A percentile compares a stretch with the other conserved stretches of the same genome.
phyloP scores from a whole-genome alignment of 164 flowering plant species.

The Vitis amurensis region DNA sequence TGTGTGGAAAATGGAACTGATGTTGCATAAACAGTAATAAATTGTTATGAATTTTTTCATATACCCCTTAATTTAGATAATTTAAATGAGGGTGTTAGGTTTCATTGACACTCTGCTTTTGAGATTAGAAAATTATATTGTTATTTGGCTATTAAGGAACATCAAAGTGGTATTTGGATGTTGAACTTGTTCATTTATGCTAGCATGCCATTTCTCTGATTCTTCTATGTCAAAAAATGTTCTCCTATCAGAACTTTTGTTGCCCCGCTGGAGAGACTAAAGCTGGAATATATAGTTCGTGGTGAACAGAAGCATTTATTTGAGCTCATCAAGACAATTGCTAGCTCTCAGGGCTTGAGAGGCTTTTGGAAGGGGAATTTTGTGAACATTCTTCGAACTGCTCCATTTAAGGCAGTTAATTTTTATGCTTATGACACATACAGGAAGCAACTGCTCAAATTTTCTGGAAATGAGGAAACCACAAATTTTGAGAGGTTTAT shows the following conservation, averaged over 20 bases:
- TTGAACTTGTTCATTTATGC: not conserved
- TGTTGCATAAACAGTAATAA: not conserved
- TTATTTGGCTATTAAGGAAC: not conserved
- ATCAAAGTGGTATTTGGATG: not conserved
- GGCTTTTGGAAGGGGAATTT: conserved; percentile 98
- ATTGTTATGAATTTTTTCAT: not conserved
- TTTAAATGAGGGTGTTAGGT: not conserved
- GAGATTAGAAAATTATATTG: not conserved
- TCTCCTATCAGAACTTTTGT: conserved; percentile 66
- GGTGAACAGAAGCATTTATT: conserved; percentile 74
- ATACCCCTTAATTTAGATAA: not conserved
- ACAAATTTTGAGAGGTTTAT: conserved; percentile 81
- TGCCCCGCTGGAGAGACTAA: conserved; percentile 93
- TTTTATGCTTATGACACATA: conserved; percentile 89
- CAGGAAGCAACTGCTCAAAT: conserved; percentile 63
- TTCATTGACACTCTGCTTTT: not conserved
- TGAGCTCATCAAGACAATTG: conserved; percentile 70
- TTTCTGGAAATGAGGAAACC: conserved; percentile 75
- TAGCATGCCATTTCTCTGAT: not conserved
- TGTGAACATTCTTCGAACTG: conserved; percentile 87
- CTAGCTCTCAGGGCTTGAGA: conserved; percentile 68
- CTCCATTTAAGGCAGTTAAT: conserved; percentile 91
- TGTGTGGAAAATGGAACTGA: not conserved
- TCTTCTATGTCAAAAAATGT: conserved; percentile 13
- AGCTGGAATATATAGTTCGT: conserved; percentile 91